Percentiles rank a stretch among this genome's conserved stretches.
Evolutionary conservation across 805 yeast genomes (phyloP).

Genomic region (Candida sithepensis): DNA sequence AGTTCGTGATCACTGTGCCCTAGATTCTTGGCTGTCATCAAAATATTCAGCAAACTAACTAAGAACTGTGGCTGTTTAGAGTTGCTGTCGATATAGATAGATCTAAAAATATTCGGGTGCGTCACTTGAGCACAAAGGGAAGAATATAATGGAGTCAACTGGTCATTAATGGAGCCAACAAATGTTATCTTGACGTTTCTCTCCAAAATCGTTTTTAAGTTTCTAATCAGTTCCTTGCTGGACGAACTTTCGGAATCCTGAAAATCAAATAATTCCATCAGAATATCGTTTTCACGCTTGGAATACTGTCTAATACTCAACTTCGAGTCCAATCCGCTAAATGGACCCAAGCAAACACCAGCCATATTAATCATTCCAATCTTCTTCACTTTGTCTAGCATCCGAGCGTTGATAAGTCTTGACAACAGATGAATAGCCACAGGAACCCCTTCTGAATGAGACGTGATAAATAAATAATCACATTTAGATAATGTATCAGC

Average conservation of each 20-base stretch:
- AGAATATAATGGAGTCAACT: conserved; percentile 87
- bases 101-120: conserved; percentile 87
- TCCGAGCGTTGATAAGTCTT: conserved; percentile 41
- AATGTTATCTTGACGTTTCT: conserved; percentile 75
- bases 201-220: conserved; percentile 61
- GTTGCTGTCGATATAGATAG: conserved; percentile 65
- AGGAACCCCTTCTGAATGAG: conserved; percentile 93
- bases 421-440: conserved; percentile 71
- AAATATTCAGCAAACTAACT: conserved; percentile 27
- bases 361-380: conserved; percentile 89
- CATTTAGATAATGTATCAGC: conserved; percentile 48
- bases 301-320: conserved; percentile 79
- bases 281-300: conserved; percentile 79
- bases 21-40: conserved; percentile 26
- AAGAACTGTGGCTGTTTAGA: conserved; percentile 38
- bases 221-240: conserved; percentile 63
- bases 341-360: conserved; percentile 89
- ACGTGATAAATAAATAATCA: conserved; percentile 78
- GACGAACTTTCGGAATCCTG: conserved; percentile 72
- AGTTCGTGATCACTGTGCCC: conserved; percentile 29
- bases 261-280: conserved; percentile 83
- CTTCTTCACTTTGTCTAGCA: conserved; percentile 51
- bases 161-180: conserved; percentile 87
- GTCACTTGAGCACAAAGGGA: conserved; percentile 70
- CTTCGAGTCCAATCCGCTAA: conserved; percentile 79